Base-by-base conservation (phyloP, 1,284 basidiomycete genomes). In the Microbotryum lychnidis-dioicae region DNA sequence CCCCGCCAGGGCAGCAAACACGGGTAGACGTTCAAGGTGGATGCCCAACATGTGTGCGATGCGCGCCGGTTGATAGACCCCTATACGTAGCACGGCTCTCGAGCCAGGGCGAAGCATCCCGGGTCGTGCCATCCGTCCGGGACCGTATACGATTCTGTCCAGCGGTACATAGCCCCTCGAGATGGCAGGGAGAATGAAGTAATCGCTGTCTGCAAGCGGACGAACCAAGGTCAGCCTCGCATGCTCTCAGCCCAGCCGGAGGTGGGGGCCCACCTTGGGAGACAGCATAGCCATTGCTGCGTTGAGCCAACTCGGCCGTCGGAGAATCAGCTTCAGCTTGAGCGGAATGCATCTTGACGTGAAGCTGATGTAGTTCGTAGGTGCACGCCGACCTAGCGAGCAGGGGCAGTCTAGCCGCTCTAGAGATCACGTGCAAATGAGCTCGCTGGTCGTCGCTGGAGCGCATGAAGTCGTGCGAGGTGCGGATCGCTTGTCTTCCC, bases 401-500 rank as follows among this genome's bases (percentile, higher is more conserved):
- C 48, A 50, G 48, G 3, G 48, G 48, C 48, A 50, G 23, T 23
- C 37, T 12, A 42, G 37, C 37, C 37, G 37, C 48, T 14, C 20
- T 50, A 12, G 48, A 50, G 23, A 29, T 50, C 27, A 29, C 27
- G 21, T 23, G 29, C 27, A 50, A 12, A 6, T 50, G 21, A 29
- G 23, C 16, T 50, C 48, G 48, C 21, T 50, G 12, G 48, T 50
- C 48, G 0, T 50, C 20, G 48, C 21, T 29, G 12, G 23, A 42
- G 37, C 37, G 37, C 37, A 42, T 42, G 37, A 42, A 42, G 9
- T 42, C 37, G 37, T 42, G 37, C 37, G 37, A 42, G 37, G 4
- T 42, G 37, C 37, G 37, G 16, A 69, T 61, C 6, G 62, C 60
- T 37, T 69, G 65, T 8, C 47, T 37, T 1, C 57, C 57, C 10